These are phyloP conservation scores for Cladosporium sp. DNA, from an alignment of 2,329 filamentous ascomycete genomes.

Conservation along the genomic window DNA sequence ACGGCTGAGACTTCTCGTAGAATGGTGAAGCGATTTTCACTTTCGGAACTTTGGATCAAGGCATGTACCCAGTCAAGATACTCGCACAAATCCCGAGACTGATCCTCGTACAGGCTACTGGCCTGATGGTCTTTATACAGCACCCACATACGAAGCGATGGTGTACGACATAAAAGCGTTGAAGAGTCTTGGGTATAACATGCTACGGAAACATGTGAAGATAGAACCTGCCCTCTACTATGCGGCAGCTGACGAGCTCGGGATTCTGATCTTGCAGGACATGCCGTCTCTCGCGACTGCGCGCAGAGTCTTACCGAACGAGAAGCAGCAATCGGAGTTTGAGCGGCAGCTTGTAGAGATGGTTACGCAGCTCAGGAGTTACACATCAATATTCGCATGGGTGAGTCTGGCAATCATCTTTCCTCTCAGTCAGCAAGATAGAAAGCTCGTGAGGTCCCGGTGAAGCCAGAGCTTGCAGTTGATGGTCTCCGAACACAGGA, in stretches of 20 bases:
- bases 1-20: not conserved
- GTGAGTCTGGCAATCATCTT: not conserved
- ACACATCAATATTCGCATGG: not conserved
- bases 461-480: too few species aligned
- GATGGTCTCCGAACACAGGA: constrained; percentile 31
- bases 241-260: constrained; percentile 59
- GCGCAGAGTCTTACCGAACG: constrained; percentile 30
- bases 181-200: constrained; percentile 63
- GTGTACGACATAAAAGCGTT: constrained; percentile 57
- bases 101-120: constrained; percentile 36
- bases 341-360: constrained; percentile 53
- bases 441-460: too few species aligned
- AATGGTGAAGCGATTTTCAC: constrained; percentile 65
- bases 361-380: not conserved
- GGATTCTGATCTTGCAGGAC: constrained; percentile 63
- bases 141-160: constrained; percentile 63
- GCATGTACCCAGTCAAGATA: constrained; percentile 33
- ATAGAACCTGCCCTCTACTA: constrained; percentile 63
- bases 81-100: not conserved
- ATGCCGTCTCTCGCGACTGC: constrained; percentile 48
- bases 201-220: constrained; percentile 65
- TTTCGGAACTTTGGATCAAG: constrained; percentile 65
- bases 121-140: constrained; percentile 62
- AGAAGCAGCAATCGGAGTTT: constrained; percentile 57
- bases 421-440: too few species aligned